phyloP scores from a whole-genome alignment of 345 rosid species.

The Laguncularia racemosa region DNA sequence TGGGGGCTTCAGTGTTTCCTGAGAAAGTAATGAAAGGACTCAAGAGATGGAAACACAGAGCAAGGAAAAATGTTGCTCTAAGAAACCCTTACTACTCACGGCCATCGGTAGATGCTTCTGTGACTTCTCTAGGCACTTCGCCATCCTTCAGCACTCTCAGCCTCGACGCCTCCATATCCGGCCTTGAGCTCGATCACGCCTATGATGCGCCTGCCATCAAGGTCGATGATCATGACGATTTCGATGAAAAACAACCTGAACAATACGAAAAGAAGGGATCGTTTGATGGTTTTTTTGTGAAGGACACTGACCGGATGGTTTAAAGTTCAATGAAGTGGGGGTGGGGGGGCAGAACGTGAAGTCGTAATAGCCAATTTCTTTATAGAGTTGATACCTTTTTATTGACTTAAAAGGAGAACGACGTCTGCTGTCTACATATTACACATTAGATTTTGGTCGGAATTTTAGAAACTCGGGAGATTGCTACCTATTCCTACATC shows the following conservation, averaged over 20 bases:
- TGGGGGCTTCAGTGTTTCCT: slow-evolving; percentile 36
- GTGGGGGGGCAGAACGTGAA: no score
- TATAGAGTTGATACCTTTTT: no score
- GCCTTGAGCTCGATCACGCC: no score
- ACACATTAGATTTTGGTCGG: no score
- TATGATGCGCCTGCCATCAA: neutral
- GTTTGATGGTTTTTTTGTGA: slow-evolving; percentile 23
- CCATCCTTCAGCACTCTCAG: slow-evolving; percentile 25
- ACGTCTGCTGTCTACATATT: no score
- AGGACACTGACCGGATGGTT: neutral
- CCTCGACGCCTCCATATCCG: no score
- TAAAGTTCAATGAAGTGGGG: no score
- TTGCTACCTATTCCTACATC: no score
- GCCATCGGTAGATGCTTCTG: slow-evolving; percentile 11
- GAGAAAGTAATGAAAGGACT: slow-evolving; percentile 34
- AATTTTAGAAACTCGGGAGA: no score
- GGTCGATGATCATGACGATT: neutral
- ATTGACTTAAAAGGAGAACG: no score
- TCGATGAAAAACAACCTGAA: neutral
- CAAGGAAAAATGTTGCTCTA: slow-evolving; percentile 24
- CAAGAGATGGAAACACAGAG: slow-evolving; percentile 37
- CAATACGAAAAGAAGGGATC: slow-evolving; percentile 9
- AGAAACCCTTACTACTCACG: neutral
- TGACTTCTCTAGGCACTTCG: slow-evolving; percentile 13
- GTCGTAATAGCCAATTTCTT: no score